phyloP scores from a whole-genome alignment of 1,139 yeast species.

The Candida sanyaensis region DNA sequence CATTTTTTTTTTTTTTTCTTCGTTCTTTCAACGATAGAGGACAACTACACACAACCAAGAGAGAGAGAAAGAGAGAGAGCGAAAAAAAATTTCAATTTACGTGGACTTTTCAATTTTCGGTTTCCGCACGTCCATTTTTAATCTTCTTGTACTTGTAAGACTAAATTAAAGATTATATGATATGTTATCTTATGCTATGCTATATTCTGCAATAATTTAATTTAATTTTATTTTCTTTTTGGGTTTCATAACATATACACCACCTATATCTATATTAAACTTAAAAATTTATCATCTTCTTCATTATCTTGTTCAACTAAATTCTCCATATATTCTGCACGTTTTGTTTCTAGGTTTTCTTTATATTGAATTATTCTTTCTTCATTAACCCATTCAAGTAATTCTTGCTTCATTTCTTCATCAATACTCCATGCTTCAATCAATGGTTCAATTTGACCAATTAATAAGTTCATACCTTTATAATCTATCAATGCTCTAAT shows the following conservation, averaged over 20 bases:
- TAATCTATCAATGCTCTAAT: constrained; percentile 29
- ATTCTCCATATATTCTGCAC: constrained; percentile 29
- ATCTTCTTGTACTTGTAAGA: no score
- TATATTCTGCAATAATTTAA: no score
- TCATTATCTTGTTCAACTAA: constrained; percentile 30
- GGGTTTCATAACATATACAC: not conserved
- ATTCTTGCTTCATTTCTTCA: constrained; percentile 24
- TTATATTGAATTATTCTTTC: constrained; percentile 24
- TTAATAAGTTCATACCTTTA: constrained; percentile 28
- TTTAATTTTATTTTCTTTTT: no score
- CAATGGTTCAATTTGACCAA: constrained; percentile 35
- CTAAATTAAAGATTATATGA: not conserved
- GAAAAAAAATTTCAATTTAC: constrained; percentile 2
- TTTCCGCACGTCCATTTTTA: not conserved
- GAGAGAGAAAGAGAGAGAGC: not conserved
- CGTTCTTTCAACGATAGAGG: not conserved
- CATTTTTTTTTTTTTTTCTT: constrained; percentile 1
- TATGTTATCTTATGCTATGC: no score
- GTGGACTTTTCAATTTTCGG: not conserved
- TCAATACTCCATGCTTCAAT: constrained; percentile 43
- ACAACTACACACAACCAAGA: not conserved
- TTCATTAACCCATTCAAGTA: constrained; percentile 24
- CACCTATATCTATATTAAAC: constrained; percentile 23
- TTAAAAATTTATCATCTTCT: constrained; percentile 33
- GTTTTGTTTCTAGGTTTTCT: constrained; percentile 26